Evolutionary conservation across 306 rosid species (phyloP).

Genomic region (Ammopiptanthus mongolicus): DNA sequence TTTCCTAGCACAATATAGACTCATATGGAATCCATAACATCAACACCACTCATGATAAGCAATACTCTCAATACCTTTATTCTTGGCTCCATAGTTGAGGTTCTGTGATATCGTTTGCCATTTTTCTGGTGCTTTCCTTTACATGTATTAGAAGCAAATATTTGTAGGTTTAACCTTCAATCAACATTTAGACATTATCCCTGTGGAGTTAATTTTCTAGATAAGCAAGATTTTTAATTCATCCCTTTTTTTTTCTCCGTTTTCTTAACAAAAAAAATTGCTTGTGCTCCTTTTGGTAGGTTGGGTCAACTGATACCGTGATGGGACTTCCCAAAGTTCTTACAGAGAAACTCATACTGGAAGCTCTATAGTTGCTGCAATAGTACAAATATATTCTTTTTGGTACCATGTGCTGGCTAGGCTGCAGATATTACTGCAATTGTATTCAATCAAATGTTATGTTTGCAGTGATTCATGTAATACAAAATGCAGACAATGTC

Average conservation of each 20-base stretch:
- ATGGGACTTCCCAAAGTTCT: slow-evolving; percentile 94
- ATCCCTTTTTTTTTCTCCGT: background rate
- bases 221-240: background rate
- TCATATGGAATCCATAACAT: background rate
- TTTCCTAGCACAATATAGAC: background rate
- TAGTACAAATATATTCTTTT: background rate
- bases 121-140: background rate
- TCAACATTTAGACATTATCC: background rate
- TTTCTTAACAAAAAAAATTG: slow-evolving; percentile 15
- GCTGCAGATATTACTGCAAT: background rate
- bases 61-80: background rate
- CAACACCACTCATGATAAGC: background rate
- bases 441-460: background rate
- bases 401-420: background rate
- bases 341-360: slow-evolving; percentile 62
- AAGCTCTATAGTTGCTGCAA: slow-evolving; percentile 47
- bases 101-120: background rate
- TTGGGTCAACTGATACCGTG: slow-evolving; percentile 76
- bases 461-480: slow-evolving; percentile 5
- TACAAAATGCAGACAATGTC: background rate
- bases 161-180: background rate
- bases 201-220: background rate
- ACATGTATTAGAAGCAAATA: background rate
- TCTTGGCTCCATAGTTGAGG: background rate
- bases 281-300: slow-evolving; percentile 36